Evolutionary conservation across 306 rosid genomes (phyloP).

Genomic region (Morella rubra): DNA sequence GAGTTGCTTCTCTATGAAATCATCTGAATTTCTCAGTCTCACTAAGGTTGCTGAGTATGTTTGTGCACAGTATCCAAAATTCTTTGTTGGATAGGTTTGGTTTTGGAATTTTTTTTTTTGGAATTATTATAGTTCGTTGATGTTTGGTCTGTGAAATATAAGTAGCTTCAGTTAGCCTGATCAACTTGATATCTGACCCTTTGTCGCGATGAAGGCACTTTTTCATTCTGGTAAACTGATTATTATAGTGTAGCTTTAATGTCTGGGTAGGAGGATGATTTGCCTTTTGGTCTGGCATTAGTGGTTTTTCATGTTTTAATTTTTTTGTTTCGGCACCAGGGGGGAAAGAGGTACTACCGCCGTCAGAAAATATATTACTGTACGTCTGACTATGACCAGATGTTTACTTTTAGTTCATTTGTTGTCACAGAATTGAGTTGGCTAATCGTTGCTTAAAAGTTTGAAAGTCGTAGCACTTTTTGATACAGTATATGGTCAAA

Average conservation of each 20-base stretch:
- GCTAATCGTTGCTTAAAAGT: not conserved
- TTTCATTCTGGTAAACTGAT: not conserved
- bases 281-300: too few relatives aligned
- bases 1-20: not conserved
- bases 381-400: not conserved
- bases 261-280: not conserved
- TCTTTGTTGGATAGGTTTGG: constrained; percentile 17
- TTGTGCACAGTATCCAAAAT: not conserved
- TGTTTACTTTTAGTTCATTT: not conserved
- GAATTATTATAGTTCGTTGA: not conserved
- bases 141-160: not conserved
- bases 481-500: not conserved
- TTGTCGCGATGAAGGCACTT: not conserved
- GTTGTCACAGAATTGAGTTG: not conserved
- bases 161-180: not conserved
- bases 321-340: not conserved
- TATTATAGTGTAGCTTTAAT: not conserved
- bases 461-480: not conserved
- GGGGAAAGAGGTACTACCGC: not conserved
- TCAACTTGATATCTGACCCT: not conserved
- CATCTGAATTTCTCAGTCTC: not conserved
- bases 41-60: not conserved
- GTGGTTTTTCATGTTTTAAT: not conserved
- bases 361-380: not conserved
- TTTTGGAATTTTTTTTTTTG: not conserved